Conservation (phyloP, 2,329 filamentous ascomycete species). For the Claviceps humidiphila region DNA sequence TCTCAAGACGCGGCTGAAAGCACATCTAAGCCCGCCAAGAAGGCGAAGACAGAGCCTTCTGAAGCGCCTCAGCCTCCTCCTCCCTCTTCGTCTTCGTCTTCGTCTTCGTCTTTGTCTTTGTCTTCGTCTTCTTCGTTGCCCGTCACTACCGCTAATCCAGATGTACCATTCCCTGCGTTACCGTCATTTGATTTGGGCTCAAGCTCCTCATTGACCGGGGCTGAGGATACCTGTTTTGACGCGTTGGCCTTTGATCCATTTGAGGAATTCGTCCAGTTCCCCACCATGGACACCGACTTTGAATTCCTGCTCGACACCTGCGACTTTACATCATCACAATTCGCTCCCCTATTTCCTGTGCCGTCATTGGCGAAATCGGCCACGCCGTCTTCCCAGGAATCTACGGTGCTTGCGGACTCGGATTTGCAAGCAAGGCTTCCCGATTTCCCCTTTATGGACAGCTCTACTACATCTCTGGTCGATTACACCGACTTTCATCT, state of each 20-base stretch:
- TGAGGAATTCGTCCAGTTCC: constrained; percentile 34
- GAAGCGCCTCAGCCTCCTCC: constrained; percentile 12
- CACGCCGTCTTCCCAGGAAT: constrained; percentile 13
- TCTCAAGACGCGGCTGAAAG: constrained; percentile 17
- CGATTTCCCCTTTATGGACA: constrained; percentile 26
- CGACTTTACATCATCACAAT: constrained; percentile 27
- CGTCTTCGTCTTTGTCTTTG: constrained; percentile 7
- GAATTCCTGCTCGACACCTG: constrained; percentile 33
- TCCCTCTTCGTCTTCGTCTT: constrained; percentile 6
- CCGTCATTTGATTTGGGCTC: constrained; percentile 9
- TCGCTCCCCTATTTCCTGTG: constrained; percentile 13
- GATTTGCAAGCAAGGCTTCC: constrained; percentile 3
- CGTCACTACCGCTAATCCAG: neutral
- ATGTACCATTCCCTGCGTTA: neutral
- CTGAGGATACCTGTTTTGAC: constrained; percentile 10
- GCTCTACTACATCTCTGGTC: constrained; percentile 7
- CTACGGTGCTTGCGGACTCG: neutral
- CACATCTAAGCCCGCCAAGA: constrained; percentile 27
- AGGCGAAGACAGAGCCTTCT: constrained; percentile 17
- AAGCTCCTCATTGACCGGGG: constrained; percentile 11
- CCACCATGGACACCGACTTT: constrained; percentile 24
- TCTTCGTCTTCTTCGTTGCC: constrained; percentile 11
- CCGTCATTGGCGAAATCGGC: constrained; percentile 14
- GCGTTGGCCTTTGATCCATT: constrained; percentile 20
- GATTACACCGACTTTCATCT: constrained; percentile 44